Evolutionary conservation across 805 yeast species (phyloP).

Genomic region (Suhomyces vadensis): DNA sequence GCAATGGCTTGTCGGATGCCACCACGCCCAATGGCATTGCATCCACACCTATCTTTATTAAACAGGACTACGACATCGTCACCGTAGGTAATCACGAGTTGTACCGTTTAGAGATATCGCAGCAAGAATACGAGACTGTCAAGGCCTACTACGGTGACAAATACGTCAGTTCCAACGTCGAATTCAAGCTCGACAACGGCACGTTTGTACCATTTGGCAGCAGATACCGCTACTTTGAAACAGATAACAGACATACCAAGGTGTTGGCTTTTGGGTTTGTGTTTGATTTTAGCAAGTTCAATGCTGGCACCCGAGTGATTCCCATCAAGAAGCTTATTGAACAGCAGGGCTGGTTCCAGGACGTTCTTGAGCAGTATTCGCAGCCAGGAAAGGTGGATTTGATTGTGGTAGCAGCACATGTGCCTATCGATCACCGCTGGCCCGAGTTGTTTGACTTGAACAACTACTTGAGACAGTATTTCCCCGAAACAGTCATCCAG

Average conservation of each 20-base stretch:
- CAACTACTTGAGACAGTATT: slow-evolving; percentile 50
- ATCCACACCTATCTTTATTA: slow-evolving; percentile 63
- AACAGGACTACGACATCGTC: slow-evolving; percentile 70
- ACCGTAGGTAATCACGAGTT: slow-evolving; percentile 93
- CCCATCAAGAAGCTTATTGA: slow-evolving; percentile 55
- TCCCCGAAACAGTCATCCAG: slow-evolving; percentile 69
- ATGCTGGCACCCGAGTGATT: slow-evolving; percentile 61
- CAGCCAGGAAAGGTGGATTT: slow-evolving; percentile 53
- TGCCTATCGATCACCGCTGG: slow-evolving; percentile 61
- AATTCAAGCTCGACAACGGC: slow-evolving; percentile 46
- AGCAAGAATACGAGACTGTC: slow-evolving; percentile 62
- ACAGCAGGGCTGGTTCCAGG: slow-evolving; percentile 62
- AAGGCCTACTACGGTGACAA: slow-evolving; percentile 60
- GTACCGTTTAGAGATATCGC: slow-evolving; percentile 63
- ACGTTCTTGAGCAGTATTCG: slow-evolving; percentile 35
- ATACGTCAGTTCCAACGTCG: slow-evolving; percentile 75
- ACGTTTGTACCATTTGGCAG: slow-evolving; percentile 67
- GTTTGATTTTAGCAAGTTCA: slow-evolving; percentile 69
- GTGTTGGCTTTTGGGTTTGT: slow-evolving; percentile 75
- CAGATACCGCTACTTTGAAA: slow-evolving; percentile 62
- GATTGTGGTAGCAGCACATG: slow-evolving; percentile 73
- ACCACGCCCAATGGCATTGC: slow-evolving; percentile 68
- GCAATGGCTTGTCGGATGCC: slow-evolving; percentile 85
- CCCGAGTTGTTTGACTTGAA: slow-evolving; percentile 52
- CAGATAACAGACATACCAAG: slow-evolving; percentile 51